Evolutionary conservation across 2,329 filamentous ascomycete genomes (phyloP).

Genomic region (Phaeomoniella chlamydospora): DNA sequence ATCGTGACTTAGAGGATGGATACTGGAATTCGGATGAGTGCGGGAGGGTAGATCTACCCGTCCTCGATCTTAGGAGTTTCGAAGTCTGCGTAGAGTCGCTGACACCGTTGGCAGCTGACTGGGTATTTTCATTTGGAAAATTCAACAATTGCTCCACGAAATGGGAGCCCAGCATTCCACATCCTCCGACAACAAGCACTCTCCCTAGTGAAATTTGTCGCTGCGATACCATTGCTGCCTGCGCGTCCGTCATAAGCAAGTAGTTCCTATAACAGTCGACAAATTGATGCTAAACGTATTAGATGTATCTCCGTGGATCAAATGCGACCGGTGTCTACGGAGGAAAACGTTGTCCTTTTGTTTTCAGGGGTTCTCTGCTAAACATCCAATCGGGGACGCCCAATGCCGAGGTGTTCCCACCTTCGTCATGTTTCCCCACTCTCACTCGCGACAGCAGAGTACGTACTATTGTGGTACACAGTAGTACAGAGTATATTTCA

Average conservation of each 20-base stretch:
- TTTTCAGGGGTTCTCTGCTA: too few species aligned
- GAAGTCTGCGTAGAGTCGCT: constrained; percentile 15
- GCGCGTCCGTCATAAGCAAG: too few species aligned
- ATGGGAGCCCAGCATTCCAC: constrained; percentile 73
- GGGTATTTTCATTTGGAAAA: constrained; percentile 31
- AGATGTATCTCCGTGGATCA: constrained; percentile 1
- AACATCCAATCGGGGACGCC: too few species aligned
- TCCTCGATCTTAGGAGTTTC: constrained; percentile 7
- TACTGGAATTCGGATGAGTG: constrained; percentile 21
- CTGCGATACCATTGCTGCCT: constrained; percentile 8
- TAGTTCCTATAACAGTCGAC: neutral
- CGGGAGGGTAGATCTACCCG: constrained; percentile 18
- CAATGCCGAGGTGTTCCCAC: too few species aligned
- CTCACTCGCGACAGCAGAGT: too few species aligned
- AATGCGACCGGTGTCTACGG: too few species aligned
- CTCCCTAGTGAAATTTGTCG: constrained; percentile 40
- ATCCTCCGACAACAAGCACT: constrained; percentile 68
- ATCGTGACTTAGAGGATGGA: constrained; percentile 22
- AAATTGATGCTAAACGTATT: neutral
- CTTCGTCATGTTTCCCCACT: too few species aligned
- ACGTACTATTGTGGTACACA: too few species aligned
- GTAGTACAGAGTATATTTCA: too few species aligned
- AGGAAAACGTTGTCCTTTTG: too few species aligned
- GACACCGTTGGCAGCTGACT: constrained; percentile 2
- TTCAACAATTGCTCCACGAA: constrained; percentile 60